A percentile compares a stretch with the other conserved stretches of the same genome.
These are phyloP conservation scores for Ophiostoma novo-ulmi DNA, from an alignment of 2,329 filamentous ascomycete species.

Conservation along the genomic window DNA sequence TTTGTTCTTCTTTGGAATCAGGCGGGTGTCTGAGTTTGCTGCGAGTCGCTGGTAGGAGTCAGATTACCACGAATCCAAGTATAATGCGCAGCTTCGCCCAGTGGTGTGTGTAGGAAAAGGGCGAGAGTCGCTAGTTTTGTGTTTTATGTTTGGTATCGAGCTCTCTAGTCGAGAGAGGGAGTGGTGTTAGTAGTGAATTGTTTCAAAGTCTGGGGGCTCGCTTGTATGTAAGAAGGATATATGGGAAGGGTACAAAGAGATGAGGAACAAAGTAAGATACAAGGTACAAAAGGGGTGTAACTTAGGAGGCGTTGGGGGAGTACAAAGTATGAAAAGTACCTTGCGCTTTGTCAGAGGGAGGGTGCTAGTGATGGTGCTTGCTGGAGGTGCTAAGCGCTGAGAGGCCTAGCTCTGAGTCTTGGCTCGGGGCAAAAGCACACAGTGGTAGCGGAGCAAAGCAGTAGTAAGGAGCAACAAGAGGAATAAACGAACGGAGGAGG, in stretches of 20 bases:
- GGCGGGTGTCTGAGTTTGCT: background rate
- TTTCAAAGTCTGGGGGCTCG: background rate
- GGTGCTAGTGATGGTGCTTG: background rate
- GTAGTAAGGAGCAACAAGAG: background rate
- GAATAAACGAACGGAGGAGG: background rate
- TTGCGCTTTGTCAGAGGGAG: conserved; percentile 5
- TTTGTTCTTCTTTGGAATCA: conserved; percentile 14
- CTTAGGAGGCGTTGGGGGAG: background rate
- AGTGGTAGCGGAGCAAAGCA: background rate
- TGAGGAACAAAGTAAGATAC: background rate
- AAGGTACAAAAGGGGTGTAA: conserved; percentile 7
- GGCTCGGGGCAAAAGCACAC: conserved; percentile 1
- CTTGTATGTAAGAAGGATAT: conserved; percentile 5
- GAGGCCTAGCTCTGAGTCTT: background rate
- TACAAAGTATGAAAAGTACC: background rate
- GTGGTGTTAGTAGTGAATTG: conserved; percentile 7
- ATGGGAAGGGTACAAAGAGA: conserved; percentile 6
- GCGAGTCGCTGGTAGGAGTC: background rate
- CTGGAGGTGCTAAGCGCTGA: conserved; percentile 5
- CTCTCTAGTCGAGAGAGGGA: background rate
- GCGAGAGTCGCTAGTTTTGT: background rate
- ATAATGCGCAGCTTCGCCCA: conserved; percentile 14
- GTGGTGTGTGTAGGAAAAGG: conserved; percentile 1
- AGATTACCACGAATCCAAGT: conserved; percentile 15
- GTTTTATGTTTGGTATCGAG: background rate